Base-by-base conservation (phyloP, 2,329 filamentous ascomycete species). In the Aspergillus ochraceoroseus region DNA sequence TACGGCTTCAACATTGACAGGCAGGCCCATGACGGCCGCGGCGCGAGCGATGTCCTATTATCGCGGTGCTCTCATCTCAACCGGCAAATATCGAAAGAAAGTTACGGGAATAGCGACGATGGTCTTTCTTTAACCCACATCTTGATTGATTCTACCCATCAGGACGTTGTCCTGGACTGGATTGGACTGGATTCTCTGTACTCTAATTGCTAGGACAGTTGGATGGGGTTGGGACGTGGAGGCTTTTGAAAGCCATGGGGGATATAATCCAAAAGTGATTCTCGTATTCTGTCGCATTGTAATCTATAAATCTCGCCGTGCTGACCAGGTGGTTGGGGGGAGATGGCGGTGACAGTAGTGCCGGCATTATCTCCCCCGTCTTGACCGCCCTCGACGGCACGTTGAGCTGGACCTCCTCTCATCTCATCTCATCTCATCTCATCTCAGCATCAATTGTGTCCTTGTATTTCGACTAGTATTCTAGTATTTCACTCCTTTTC, bases 161-260 rank as follows among this genome's bases (percentile, higher is more conserved):
- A 32, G 42, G 38, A 41, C 32, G 31, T 40, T 36, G 45, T 47
- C 33, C 28, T 37, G 19, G 20, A 28, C 26, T 33, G 34, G 29
- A 48, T 42, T 52, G 53, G 47, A 52, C 46, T 47, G 43, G 43
- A 34, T 41, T 53, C 45, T 51, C 37, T 58, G 53, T 54, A 58
- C 47, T 54, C 44, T 58, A 58, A 48, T 47, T 56, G 54, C 47
- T 51, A 46, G 44, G 42, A 45, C 33, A 49, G 51, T 32, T 49
- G 46, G 40, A 43, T 43, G 48, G 46, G 38, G 20, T 9, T 9
- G 34, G n/a, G n/a, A 37, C 19, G 32, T 27, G 35, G 36, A 26
- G 31, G 32, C 31, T 28, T 20, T 27, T 32, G 20, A 35, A 44
- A 42, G 41, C 28, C 35, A 36, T 32, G 23, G 30, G 23, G 35